Evolutionary conservation across 2,329 filamentous ascomycete species (phyloP), one percentile per base, ranked within the genome.

Genomic region (Trichoderma breve): DNA sequence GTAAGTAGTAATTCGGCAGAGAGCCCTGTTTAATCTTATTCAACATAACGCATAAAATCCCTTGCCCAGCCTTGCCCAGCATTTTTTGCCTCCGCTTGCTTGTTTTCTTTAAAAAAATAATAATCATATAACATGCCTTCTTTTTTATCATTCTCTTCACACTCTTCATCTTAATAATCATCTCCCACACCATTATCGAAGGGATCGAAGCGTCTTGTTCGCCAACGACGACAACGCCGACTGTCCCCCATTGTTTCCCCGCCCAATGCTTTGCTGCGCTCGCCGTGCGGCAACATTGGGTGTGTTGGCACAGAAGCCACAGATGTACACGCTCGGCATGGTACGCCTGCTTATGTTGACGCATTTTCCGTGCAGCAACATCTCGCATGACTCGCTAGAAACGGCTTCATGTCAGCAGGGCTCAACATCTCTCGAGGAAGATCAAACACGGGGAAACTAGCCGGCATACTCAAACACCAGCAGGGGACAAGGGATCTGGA

Each of bases 311-410:
- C 89, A 91, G 73, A 88, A 91, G 1, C 86, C 85, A 77, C 89
- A 91, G 43, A 91, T 87, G 75, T 91, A 91, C 6, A 91, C 87
- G 14, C 84, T 83, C 6, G 89, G 88, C 75, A 88, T 84, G n/a
- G 84, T 85, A 71, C 86, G 84, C 62, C 84, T 84, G 60, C 85
- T 86, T 73, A 91, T 87, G 73, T 89, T 88, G 75, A 90, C 84
- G 77, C 89, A 91, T 71, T 84, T 84, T n/a, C 87, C 88, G 77
- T 91, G 89, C 34, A 91, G 85, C 85, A 86, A 90, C 82, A 89
- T 86, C 76, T 91, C 89, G 77, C 89, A 91, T 28, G 88, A 89
- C 80, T 90, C 86, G 76, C 89, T 91, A 75, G 7, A 69, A 28
- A 60, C 11, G 36, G n/a, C 39, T 26, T 26, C 32, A 55, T 70